Conservation (phyloP, 768 basidiomycete genomes). For the Mycena venus region DNA sequence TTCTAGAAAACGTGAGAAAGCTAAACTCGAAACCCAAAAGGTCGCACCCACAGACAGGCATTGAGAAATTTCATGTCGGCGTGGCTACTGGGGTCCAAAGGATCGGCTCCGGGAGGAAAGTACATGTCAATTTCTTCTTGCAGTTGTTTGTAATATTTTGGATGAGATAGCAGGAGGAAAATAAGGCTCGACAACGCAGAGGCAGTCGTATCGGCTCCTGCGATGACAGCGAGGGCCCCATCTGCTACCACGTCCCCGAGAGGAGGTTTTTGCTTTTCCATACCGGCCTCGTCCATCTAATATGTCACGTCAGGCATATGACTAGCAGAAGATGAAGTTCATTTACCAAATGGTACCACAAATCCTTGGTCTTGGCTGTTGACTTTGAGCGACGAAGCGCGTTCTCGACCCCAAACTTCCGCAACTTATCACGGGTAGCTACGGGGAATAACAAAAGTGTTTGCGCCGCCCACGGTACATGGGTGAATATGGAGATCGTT, state of each 20-base stretch:
- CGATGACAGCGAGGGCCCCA: conserved; percentile 51
- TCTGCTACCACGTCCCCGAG: conserved; percentile 52
- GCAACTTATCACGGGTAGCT: neutral
- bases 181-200: conserved; percentile 45
- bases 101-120: conserved; percentile 33
- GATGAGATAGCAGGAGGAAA: conserved; percentile 49
- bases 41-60: conserved; percentile 47
- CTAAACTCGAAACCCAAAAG: neutral
- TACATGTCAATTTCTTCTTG: conserved; percentile 49
- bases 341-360: conserved; percentile 54
- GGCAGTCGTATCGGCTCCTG: conserved; percentile 58
- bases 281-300: conserved; percentile 57
- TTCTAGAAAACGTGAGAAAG: conserved; percentile 47
- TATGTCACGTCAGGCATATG: neutral
- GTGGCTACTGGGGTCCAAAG: conserved; percentile 39
- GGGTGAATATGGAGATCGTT: conserved; percentile 23
- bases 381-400: conserved; percentile 7
- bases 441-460: neutral
- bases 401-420: neutral
- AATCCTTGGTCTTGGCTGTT: conserved; percentile 56
- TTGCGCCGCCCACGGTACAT: conserved; percentile 33
- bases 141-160: conserved; percentile 43
- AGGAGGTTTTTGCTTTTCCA: conserved; percentile 44
- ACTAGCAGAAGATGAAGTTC: neutral
- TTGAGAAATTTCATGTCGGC: conserved; percentile 49